Evolutionary conservation across 2,329 filamentous ascomycete genomes (phyloP).

Genomic region (Diaporthe vaccinii): DNA sequence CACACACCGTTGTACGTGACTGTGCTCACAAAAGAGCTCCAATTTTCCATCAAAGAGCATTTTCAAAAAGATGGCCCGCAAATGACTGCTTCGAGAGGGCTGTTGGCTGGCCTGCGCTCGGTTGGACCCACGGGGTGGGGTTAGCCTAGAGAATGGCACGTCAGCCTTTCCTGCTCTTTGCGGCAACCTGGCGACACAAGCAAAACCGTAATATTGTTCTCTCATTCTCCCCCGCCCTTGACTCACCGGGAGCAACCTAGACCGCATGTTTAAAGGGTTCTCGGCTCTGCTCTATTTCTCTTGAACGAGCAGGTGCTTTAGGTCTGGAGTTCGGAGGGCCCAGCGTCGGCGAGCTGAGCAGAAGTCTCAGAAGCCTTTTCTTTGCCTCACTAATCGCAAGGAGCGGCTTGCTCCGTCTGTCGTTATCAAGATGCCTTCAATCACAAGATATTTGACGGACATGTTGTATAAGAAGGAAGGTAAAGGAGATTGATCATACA

Average conservation of each 20-base stretch:
- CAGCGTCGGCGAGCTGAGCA: background rate
- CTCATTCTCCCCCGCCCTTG: background rate
- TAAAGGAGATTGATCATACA: background rate
- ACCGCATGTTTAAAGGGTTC: accelerated
- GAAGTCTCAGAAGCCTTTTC: background rate
- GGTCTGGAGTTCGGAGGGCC: background rate
- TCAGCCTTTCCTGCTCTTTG: constrained; percentile 25
- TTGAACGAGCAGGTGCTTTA: background rate
- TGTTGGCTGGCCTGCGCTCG: constrained; percentile 1
- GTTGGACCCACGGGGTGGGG: constrained; percentile 34
- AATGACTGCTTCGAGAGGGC: background rate
- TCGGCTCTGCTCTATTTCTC: background rate
- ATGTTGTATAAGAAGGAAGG: constrained; percentile 38
- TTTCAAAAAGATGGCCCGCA: no score
- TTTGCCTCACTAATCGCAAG: background rate
- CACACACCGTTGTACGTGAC: background rate
- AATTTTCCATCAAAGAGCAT: background rate
- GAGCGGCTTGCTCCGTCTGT: background rate
- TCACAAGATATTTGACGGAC: constrained; percentile 35
- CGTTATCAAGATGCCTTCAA: constrained; percentile 36
- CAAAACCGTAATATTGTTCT: constrained; percentile 24
- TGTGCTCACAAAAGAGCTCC: background rate
- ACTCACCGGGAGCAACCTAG: background rate
- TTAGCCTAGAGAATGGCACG: constrained; percentile 22
- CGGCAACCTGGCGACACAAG: constrained; percentile 25